Percentiles rank a stretch among this genome's conserved stretches.
phyloP scores from a whole-genome alignment of 139 green algal species.

The Chlorella sp. region DNA sequence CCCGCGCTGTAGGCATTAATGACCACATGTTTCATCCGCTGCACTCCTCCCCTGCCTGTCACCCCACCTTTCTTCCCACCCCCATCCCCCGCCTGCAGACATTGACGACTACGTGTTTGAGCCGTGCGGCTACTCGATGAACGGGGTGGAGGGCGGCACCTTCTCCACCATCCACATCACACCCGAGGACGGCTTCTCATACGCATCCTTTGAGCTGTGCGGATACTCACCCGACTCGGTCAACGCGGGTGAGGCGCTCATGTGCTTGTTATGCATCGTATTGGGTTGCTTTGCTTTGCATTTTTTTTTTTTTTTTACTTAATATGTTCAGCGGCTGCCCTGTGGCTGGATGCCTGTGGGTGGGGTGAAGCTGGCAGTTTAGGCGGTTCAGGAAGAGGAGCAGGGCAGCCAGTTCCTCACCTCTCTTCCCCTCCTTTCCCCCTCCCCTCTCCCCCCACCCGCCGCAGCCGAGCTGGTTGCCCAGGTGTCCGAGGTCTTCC shows the following conservation, averaged over 20 bases:
- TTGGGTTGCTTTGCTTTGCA: neutral
- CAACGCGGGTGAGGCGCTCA: neutral
- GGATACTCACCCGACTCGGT: constrained; percentile 63
- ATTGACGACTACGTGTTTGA: constrained; percentile 99
- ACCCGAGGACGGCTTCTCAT: constrained; percentile 90
- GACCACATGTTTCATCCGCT: too few relatives aligned
- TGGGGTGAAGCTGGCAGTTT: neutral
- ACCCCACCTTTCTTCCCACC: neutral
- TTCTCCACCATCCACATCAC: constrained; percentile 99
- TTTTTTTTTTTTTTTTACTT: too few relatives aligned
- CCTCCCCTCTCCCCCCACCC: neutral
- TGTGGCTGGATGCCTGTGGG: neutral
- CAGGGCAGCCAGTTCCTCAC: neutral
- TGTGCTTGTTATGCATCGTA: neutral
- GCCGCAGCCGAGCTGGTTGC: constrained; percentile 46
- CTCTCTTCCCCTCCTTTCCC: neutral
- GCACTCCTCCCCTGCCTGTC: neutral
- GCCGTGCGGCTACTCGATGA: constrained; percentile 99
- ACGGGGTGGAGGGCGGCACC: constrained; percentile 65
- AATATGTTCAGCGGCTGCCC: too few relatives aligned
- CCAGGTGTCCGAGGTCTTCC: constrained; percentile 60
- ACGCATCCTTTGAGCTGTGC: constrained; percentile 92
- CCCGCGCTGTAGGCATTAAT: too few relatives aligned
- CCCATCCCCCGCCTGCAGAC: constrained; percentile 20
- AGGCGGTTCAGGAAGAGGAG: neutral